phyloP scores from a whole-genome alignment of 805 yeast genomes.

The Myxozyma melibiosi region DNA sequence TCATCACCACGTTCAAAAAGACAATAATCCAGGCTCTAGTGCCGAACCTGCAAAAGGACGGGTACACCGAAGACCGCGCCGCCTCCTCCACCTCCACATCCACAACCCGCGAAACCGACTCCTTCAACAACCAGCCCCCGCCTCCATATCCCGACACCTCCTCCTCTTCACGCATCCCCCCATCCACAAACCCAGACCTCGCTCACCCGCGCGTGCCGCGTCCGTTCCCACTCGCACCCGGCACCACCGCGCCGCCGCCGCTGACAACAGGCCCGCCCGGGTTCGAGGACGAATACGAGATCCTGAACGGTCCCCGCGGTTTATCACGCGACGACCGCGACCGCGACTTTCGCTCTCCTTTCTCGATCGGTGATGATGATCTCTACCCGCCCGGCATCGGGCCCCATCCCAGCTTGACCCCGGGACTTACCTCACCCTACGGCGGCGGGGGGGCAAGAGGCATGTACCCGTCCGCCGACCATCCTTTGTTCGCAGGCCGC shows the following conservation, averaged over 20 bases:
- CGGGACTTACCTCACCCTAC: slow-evolving; percentile 28
- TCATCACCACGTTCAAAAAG: slow-evolving; percentile 15
- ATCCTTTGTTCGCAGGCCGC: slow-evolving; percentile 31
- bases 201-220: slow-evolving; percentile 1
- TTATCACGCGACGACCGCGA: neutral
- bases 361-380: slow-evolving; percentile 45
- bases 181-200: slow-evolving; percentile 2
- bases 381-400: slow-evolving; percentile 47
- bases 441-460: slow-evolving; percentile 28
- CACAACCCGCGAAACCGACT: slow-evolving; percentile 19
- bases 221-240: neutral
- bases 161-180: neutral
- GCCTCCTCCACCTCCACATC: neutral
- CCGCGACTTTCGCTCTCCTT: slow-evolving; percentile 23
- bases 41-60: slow-evolving; percentile 24
- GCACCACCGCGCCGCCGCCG: slow-evolving; percentile 25
- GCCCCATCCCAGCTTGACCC: slow-evolving; percentile 42
- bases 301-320: slow-evolving; percentile 28
- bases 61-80: slow-evolving; percentile 17
- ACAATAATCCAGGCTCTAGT: slow-evolving; percentile 18
- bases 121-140: slow-evolving; percentile 25
- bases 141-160: slow-evolving; percentile 26
- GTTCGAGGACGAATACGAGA: slow-evolving; percentile 50
- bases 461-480: slow-evolving; percentile 34
- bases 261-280: slow-evolving; percentile 44